phyloP scores from a whole-genome alignment of 257 asterid species.

The Plantago elongata region DNA sequence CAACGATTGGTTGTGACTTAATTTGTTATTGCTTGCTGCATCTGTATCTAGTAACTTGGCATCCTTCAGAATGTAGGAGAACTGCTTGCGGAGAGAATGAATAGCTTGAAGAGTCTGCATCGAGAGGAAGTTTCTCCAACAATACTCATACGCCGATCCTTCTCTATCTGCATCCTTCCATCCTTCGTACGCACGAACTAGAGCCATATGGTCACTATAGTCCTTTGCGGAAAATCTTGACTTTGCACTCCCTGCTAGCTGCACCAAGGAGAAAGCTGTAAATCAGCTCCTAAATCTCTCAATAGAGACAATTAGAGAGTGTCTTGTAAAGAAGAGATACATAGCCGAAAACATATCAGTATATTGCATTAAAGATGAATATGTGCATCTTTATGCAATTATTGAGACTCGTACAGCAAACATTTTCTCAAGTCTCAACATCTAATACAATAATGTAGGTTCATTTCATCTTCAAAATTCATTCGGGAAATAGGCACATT shows the following conservation, averaged over 20 bases:
- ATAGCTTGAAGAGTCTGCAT: constrained; percentile 96
- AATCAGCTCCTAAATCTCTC: constrained; percentile 18
- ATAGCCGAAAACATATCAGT: no score
- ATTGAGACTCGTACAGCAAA: no score
- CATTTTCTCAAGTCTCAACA: no score
- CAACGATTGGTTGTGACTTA: constrained; percentile 87
- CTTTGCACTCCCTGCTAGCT: constrained; percentile 95
- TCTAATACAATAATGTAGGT: no score
- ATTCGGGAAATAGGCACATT: no score
- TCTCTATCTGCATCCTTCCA: constrained; percentile 99
- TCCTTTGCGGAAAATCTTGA: constrained; percentile 98
- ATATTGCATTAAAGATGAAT: no score
- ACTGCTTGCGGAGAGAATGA: constrained; percentile 93
- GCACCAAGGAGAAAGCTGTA: constrained; percentile 22
- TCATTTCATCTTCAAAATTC: no score
- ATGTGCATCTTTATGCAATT: no score
- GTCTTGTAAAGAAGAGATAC: no score
- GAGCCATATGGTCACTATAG: constrained; percentile 99
- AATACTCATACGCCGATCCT: constrained; percentile 92
- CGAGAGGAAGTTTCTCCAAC: constrained; percentile 97
- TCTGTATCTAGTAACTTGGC: constrained; percentile 74
- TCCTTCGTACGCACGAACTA: constrained; percentile 98
- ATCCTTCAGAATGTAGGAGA: constrained; percentile 76
- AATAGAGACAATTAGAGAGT: not conserved
- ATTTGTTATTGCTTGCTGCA: constrained; percentile 52